Percentiles rank a stretch among this genome's conserved stretches.
These are phyloP conservation scores for Hirsutella thompsonii DNA, from an alignment of 2,329 filamentous ascomycete species.

Conservation along the genomic window DNA sequence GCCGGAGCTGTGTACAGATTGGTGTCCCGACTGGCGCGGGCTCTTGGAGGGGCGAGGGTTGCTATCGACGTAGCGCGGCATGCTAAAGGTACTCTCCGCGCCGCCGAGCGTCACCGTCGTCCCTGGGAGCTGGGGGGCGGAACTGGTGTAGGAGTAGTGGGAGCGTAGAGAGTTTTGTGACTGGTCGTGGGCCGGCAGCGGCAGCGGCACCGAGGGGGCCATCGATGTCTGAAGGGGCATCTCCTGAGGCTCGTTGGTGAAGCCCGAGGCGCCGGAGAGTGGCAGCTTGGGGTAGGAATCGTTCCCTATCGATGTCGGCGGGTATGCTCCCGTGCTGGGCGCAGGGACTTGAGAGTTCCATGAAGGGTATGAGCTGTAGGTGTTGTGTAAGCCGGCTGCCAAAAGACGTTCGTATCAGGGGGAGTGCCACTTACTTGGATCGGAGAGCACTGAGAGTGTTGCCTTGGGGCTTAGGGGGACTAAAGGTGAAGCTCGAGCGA, in stretches of 20 bases:
- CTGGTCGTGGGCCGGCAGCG: slow-evolving; percentile 34
- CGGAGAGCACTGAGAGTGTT: slow-evolving; percentile 39
- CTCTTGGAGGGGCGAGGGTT: slow-evolving; percentile 43
- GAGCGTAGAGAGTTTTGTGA: slow-evolving; percentile 34
- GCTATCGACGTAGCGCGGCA: slow-evolving; percentile 42
- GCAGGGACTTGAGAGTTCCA: slow-evolving; percentile 35
- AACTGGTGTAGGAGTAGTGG: slow-evolving; percentile 41
- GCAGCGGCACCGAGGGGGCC: slow-evolving; percentile 37
- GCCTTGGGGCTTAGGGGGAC: slow-evolving; percentile 39
- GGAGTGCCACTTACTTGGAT: slow-evolving; percentile 38
- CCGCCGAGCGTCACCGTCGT: slow-evolving; percentile 18
- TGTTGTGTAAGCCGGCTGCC: not conserved
- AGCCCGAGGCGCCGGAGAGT: slow-evolving; percentile 32
- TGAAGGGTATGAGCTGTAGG: slow-evolving; percentile 40
- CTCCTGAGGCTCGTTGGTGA: slow-evolving; percentile 38
- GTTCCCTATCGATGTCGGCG: slow-evolving; percentile 34
- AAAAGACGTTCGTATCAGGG: not conserved
- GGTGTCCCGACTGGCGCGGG: slow-evolving; percentile 39
- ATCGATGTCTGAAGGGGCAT: slow-evolving; percentile 40
- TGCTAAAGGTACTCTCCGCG: slow-evolving; percentile 33
- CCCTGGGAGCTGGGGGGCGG: slow-evolving; percentile 36
- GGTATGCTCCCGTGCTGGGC: slow-evolving; percentile 31
- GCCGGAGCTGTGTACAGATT: slow-evolving; percentile 36
- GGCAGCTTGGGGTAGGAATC: slow-evolving; percentile 42
- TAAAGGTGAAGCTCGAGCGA: slow-evolving; percentile 45